Evolutionary conservation across 495 filamentous ascomycete species (phyloP), one percentile per base, ranked within the genome.

Genomic region (Penicillium cinerascens): DNA sequence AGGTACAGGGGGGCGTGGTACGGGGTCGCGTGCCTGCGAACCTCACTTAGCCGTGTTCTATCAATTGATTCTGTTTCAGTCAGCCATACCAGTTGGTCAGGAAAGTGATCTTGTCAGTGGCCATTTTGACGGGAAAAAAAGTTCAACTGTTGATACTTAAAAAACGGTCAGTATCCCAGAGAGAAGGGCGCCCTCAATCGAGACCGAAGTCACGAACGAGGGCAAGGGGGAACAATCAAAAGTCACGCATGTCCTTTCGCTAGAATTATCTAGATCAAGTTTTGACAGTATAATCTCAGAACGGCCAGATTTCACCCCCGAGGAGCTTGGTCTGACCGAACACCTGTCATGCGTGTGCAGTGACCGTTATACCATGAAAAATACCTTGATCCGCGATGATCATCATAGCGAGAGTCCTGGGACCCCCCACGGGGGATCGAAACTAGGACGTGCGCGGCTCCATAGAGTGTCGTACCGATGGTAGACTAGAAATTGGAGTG

Each of bases 241-340:
- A 70, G 73, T 72, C 69, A 74, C 72, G 84, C 83, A 86, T 83
- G 80, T 87, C 79, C 84, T 86, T 87, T 83, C 84, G 84, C 84
- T 85, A 82, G 84, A 79, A 87, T 87, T 87, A 84, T 86, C 84
- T 83, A 85, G 84, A 86, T 87, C 84, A 87, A 86, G 84, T 87
- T 86, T 69, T 73, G 73, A 81, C 80, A 81, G 80, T 83, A 78
- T 83, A 79, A 76, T 83, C 80, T 83, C 80, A 83, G 80, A 80
- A 78, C 78, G 64, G 69, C 60, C 36, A 55, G 51, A 48, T 44
- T 52, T 47, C 47, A 16, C 11, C 17, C 21, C 44, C 22, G 37
- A 17, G 13, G 26, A 54, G 29, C 44, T 39, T 17, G 20, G 29
- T 51, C 37, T 20, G 51, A 35, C 55, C 69, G 77, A 78, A 80